Conservation (phyloP, 2,329 filamentous ascomycete genomes). For the Chaetomiaceae sp. region DNA sequence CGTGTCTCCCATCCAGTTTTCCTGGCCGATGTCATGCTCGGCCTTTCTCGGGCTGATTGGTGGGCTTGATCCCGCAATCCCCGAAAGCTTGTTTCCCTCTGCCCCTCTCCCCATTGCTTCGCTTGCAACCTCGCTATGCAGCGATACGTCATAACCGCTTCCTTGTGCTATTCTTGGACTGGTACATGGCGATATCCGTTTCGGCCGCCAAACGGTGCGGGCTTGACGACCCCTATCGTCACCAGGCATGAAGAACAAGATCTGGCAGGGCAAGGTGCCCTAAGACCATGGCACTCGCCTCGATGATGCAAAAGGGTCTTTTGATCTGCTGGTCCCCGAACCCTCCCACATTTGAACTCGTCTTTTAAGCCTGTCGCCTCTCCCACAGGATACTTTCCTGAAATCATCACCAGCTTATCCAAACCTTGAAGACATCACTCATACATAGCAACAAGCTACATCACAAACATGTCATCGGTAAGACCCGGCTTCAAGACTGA, state of each 20-base stretch:
- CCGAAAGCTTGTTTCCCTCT: constrained; percentile 20
- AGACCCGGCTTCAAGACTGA: not conserved
- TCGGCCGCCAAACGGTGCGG: not conserved
- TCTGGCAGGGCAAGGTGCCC: not conserved
- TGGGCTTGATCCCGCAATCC: not conserved
- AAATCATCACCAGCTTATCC: constrained; percentile 12
- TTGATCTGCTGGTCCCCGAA: constrained; percentile 10
- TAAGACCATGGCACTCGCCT: constrained; percentile 23
- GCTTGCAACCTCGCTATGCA: constrained; percentile 5
- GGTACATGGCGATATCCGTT: too few species aligned
- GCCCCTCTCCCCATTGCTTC: not conserved
- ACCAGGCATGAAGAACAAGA: constrained; percentile 10
- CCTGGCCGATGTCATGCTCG: constrained; percentile 11
- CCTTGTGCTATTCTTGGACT: too few species aligned
- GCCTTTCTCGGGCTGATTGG: constrained; percentile 3
- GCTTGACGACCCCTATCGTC: constrained; percentile 18
- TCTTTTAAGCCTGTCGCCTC: constrained; percentile 14
- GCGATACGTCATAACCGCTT: constrained; percentile 24
- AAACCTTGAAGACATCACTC: constrained; percentile 4
- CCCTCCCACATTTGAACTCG: not conserved
- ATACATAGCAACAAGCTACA: not conserved
- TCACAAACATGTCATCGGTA: constrained; percentile 23
- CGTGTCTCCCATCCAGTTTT: constrained; percentile 6
- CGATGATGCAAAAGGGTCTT: constrained; percentile 26
- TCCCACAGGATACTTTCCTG: too few species aligned